These are phyloP conservation scores for Pseudohalonectria lignicola DNA, from an alignment of 2,329 filamentous ascomycete species.

Conservation along the genomic window DNA sequence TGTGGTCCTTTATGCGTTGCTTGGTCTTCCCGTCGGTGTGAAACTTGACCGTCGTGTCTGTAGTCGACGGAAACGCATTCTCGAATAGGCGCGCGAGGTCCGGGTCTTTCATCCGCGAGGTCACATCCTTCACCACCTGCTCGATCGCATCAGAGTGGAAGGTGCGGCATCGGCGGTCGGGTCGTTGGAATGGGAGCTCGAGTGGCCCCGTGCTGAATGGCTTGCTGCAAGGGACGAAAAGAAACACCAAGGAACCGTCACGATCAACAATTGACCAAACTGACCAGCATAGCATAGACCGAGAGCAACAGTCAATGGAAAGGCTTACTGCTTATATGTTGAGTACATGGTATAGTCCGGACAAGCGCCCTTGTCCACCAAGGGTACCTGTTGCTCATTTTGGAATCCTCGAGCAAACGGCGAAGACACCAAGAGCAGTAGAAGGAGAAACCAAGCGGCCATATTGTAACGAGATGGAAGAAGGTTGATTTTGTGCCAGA, in stretches of 20 bases:
- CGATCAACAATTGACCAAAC: too few relatives aligned
- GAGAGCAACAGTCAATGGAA: too few relatives aligned
- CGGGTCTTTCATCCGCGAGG: constrained; percentile 65
- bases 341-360: constrained; percentile 55
- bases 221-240: constrained; percentile 34
- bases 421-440: background rate
- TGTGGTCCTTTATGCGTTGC: constrained; percentile 18
- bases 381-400: constrained; percentile 16
- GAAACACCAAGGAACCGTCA: background rate
- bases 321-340: constrained; percentile 45
- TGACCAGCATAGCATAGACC: too few relatives aligned
- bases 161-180: constrained; percentile 70
- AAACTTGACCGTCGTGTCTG: constrained; percentile 84
- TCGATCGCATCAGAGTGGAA: constrained; percentile 84
- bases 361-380: constrained; percentile 35
- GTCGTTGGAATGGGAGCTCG: constrained; percentile 75
- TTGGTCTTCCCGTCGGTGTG: constrained; percentile 51
- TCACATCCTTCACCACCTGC: constrained; percentile 75
- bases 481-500: too few relatives aligned
- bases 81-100: constrained; percentile 90
- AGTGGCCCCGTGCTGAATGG: constrained; percentile 74
- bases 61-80: constrained; percentile 86
- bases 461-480: too few relatives aligned
- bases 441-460: too few relatives aligned
- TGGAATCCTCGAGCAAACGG: constrained; percentile 4